phyloP scores from a whole-genome alignment of 2,329 filamentous ascomycete genomes.

The Colletotrichum chrysophilum region DNA sequence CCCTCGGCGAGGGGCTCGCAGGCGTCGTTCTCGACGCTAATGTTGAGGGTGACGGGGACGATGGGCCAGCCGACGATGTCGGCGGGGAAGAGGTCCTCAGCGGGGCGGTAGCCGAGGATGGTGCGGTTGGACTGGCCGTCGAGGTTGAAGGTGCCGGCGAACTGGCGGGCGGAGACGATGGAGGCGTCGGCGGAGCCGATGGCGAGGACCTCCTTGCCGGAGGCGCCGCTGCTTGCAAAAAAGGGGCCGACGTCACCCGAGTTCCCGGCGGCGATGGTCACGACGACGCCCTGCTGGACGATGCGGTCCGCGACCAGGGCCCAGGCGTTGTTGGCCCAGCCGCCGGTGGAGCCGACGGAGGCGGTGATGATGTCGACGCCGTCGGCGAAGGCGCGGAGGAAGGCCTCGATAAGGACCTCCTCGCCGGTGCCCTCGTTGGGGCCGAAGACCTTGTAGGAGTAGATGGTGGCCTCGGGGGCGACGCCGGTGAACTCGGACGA shows the following conservation, averaged over 20 bases:
- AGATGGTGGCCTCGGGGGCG: constrained; percentile 14
- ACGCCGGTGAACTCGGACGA: constrained; percentile 4
- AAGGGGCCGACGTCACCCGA: constrained; percentile 26
- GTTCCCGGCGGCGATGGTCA: constrained; percentile 22
- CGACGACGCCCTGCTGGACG: constrained; percentile 35
- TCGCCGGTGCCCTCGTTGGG: constrained; percentile 10
- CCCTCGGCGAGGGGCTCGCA: constrained; percentile 24
- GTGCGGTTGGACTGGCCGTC: constrained; percentile 26
- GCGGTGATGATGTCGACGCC: constrained; percentile 22
- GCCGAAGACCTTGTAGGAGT: constrained; percentile 20
- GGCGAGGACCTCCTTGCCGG: constrained; percentile 29
- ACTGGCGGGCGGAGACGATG: constrained; percentile 11
- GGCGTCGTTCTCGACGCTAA: constrained; percentile 28
- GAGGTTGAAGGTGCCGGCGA: constrained; percentile 26
- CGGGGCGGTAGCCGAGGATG: constrained; percentile 27
- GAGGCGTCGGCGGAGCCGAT: constrained; percentile 22
- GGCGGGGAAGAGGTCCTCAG: constrained; percentile 24
- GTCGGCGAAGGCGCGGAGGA: constrained; percentile 17
- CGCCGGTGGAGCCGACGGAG: constrained; percentile 10
- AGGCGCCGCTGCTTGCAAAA: constrained; percentile 26
- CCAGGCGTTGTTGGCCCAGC: constrained; percentile 45
- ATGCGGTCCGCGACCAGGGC: constrained; percentile 45
- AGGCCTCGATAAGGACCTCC: constrained; percentile 19
- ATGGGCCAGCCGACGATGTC: constrained; percentile 28
- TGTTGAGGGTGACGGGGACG: constrained; percentile 27